A percentile compares a stretch with the other conserved stretches of the same genome.
These are phyloP conservation scores for Phytopythium mirpurense DNA, from an alignment of 352 stramenopile species.

Conservation along the genomic window DNA sequence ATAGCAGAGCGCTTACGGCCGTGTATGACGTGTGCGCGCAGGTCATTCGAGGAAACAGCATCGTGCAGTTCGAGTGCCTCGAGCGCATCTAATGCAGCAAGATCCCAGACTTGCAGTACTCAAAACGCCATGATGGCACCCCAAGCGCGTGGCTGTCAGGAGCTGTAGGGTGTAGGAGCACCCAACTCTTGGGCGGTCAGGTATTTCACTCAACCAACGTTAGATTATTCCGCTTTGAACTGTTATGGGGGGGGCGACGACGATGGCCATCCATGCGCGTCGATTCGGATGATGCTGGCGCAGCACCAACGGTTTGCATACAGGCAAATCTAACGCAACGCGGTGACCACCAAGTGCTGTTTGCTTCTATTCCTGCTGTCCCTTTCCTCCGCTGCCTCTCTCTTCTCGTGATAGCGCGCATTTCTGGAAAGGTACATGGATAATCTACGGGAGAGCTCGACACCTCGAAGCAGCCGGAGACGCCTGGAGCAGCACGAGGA, in stretches of 20 bases:
- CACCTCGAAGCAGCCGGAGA: constrained; percentile 1
- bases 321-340: too few relatives aligned
- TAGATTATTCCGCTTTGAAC: constrained; percentile 4
- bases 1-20: too few relatives aligned
- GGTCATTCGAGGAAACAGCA: constrained; percentile 89
- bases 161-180: neutral
- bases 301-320: neutral
- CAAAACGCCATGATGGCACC: too few relatives aligned
- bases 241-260: too few relatives aligned
- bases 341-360: neutral
- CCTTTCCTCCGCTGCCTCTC: too few relatives aligned
- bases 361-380: neutral
- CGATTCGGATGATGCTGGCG: neutral
- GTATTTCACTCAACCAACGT: constrained; percentile 1
- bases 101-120: neutral
- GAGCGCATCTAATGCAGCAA: constrained; percentile 53
- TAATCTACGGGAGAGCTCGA: constrained; percentile 10
- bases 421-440: constrained; percentile 6
- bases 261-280: neutral
- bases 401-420: constrained; percentile 4
- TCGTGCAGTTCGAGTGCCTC: constrained; percentile 88
- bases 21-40: constrained; percentile 11
- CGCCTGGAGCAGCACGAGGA: neutral
- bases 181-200: neutral
- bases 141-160: neutral